Percentiles rank a stretch among this genome's conserved stretches.
phyloP scores from a whole-genome alignment of 106 monocot species.

The Acorus gramineus region DNA sequence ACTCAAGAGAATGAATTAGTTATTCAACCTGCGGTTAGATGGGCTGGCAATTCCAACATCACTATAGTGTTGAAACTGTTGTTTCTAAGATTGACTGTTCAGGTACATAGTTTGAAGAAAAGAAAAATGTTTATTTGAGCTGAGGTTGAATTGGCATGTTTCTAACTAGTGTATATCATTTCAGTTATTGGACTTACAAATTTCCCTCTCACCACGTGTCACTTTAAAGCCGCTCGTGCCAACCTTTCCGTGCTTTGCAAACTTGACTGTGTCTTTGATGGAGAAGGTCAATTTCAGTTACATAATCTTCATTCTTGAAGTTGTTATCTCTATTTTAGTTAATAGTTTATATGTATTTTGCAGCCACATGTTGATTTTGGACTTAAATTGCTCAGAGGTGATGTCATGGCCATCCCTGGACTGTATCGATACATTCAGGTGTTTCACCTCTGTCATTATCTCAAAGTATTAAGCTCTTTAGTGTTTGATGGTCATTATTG shows the following conservation, averaged over 20 bases:
- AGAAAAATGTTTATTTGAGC: too few relatives aligned
- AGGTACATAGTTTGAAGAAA: slow-evolving; percentile 26
- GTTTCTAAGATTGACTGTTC: slow-evolving; percentile 34
- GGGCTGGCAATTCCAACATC: slow-evolving; percentile 73
- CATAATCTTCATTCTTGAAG: too few relatives aligned
- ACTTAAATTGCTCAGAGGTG: slow-evolving; percentile 67
- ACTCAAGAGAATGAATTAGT: slow-evolving; percentile 69
- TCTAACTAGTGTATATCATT: slow-evolving; percentile 1
- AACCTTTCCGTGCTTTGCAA: slow-evolving; percentile 72
- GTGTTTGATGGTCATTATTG: too few relatives aligned
- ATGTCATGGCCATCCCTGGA: slow-evolving; percentile 83
- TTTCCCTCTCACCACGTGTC: slow-evolving; percentile 45
- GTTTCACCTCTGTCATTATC: neutral
- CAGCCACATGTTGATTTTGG: slow-evolving; percentile 87
- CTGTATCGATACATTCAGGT: slow-evolving; percentile 68
- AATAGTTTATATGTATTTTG: slow-evolving; percentile 9
- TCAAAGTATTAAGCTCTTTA: neutral
- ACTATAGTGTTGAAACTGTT: slow-evolving; percentile 32
- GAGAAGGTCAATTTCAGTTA: slow-evolving; percentile 45
- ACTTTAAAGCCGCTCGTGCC: slow-evolving; percentile 72
- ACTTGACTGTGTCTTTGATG: slow-evolving; percentile 40
- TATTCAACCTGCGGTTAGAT: slow-evolving; percentile 56
- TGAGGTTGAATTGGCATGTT: too few relatives aligned
- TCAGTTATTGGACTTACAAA: slow-evolving; percentile 54
- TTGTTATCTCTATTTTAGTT: too few relatives aligned